These are phyloP conservation scores for Sclerotinia borealis DNA, from an alignment of 2,329 filamentous ascomycete genomes.

Conservation along the genomic window DNA sequence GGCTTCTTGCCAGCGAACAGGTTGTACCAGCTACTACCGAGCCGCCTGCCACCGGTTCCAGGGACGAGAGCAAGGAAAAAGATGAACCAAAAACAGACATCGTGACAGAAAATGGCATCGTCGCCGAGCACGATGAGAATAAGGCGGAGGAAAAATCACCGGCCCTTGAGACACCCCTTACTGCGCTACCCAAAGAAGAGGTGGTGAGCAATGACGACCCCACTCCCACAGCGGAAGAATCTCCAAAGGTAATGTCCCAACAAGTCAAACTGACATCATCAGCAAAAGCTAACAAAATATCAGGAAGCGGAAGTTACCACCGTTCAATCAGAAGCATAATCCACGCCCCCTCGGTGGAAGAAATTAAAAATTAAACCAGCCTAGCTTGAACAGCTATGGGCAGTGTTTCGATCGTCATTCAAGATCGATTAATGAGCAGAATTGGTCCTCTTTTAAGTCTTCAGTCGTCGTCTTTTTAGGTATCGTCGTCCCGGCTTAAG, in stretches of 20 bases:
- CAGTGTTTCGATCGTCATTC: not conserved
- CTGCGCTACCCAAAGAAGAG: conserved; percentile 25
- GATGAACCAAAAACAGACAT: conserved; percentile 26
- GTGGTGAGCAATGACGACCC: conserved; percentile 28
- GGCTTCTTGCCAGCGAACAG: conserved; percentile 61
- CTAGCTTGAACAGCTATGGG: not conserved
- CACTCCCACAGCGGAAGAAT: conserved; percentile 17
- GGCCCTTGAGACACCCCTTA: conserved; percentile 30
- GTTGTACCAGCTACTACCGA: conserved; percentile 34
- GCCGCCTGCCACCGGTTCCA: conserved; percentile 28
- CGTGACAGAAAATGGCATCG: conserved; percentile 30
- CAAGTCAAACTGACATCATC: not conserved
- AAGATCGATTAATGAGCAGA: conserved; percentile 10
- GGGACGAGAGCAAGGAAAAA: conserved; percentile 37
- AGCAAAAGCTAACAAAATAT: conserved; percentile 12
- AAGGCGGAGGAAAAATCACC: conserved; percentile 38
- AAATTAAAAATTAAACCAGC: not conserved
- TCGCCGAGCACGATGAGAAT: conserved; percentile 30
- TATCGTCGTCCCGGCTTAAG: conserved; percentile 1
- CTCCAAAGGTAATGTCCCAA: conserved; percentile 18
- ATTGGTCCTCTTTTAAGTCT: not conserved
- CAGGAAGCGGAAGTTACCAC: conserved; percentile 20
- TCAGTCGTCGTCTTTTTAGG: not conserved
- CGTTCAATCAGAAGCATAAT: conserved; percentile 18
- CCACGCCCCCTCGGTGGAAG: not conserved